These are phyloP conservation scores for Neofusicoccum ribis DNA, from an alignment of 2,329 filamentous ascomycete genomes.

Conservation along the genomic window DNA sequence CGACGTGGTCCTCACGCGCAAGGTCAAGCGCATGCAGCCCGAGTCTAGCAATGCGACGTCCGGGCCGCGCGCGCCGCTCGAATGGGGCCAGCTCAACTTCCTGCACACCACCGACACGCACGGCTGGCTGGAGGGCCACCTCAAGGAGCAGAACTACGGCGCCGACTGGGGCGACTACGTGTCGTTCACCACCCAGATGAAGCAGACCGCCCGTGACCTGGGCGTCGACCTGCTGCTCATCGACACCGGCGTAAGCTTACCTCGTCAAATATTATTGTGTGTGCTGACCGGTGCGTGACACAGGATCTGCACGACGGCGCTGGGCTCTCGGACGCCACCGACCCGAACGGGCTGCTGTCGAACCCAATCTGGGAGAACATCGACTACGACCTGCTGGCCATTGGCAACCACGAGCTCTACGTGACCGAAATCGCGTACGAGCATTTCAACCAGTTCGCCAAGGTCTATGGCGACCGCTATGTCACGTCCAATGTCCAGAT, in stretches of 20 bases:
- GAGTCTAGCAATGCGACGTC: slow-evolving; percentile 43
- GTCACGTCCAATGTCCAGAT: slow-evolving; percentile 57
- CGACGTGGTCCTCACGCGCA: slow-evolving; percentile 43
- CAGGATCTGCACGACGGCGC: slow-evolving; percentile 67
- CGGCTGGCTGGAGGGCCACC: slow-evolving; percentile 61
- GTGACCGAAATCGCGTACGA: slow-evolving; percentile 63
- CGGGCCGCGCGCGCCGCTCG: slow-evolving; percentile 44
- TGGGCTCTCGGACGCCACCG: slow-evolving; percentile 62
- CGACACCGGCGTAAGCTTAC: slow-evolving; percentile 53
- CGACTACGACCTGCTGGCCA: slow-evolving; percentile 56
- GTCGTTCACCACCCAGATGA: slow-evolving; percentile 61
- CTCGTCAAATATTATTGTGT: not conserved
- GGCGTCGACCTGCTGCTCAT: slow-evolving; percentile 62
- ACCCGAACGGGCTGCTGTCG: slow-evolving; percentile 57
- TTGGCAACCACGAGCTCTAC: slow-evolving; percentile 68
- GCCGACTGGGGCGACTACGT: slow-evolving; percentile 68
- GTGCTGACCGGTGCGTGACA: not conserved
- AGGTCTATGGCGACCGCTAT: slow-evolving; percentile 57
- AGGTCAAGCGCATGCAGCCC: slow-evolving; percentile 47
- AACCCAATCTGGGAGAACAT: slow-evolving; percentile 55
- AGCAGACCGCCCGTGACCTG: slow-evolving; percentile 56
- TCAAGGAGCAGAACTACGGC: slow-evolving; percentile 64
- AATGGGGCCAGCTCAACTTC: slow-evolving; percentile 69
- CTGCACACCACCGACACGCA: slow-evolving; percentile 65
- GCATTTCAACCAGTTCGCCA: slow-evolving; percentile 60